Base-by-base conservation (phyloP, 2,329 filamentous ascomycete species). In the Paecilomyces sp. region DNA sequence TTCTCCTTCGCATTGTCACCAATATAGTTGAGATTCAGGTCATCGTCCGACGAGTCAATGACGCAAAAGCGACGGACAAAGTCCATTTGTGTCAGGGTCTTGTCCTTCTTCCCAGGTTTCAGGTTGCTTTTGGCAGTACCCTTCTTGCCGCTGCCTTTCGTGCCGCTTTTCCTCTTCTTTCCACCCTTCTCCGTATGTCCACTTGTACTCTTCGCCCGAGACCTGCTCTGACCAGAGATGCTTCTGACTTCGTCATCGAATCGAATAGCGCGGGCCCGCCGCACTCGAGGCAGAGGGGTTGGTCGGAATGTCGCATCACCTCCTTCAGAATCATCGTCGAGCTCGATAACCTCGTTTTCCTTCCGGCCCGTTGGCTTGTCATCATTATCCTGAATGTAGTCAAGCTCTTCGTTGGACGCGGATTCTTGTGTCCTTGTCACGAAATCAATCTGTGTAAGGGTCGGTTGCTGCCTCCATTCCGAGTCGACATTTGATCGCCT, bases 41-140 rank as follows among this genome's bases (percentile, higher is more conserved):
- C 73, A 25, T 75, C 72, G 50, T 74, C 70, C 3, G 71, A 66
- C 47, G 57, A 55, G 2, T 71, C 68, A 54, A 74, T 68, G 24
- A 68, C 67, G 59, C 74, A 63, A 53, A 69, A 72, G 3, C 71
- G 71, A 34, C 68, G 68, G 34, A 77, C 74, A 63, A 74, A 77
- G 57, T 75, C 70, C 74, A 77, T 76, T 62, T 77, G 75, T 2
- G 75, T 77, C n/a, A 77, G 66, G 0, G 74, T 77, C 53, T 76
- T 75, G 57, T 75, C 66, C 18, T 65, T 63, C 54, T 70, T 65
- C 18, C 64, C 63, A 22, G n/a, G 6, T 50, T 64, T 61, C 28
- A 66, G 61, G 15, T 67, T 69, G 8, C 62, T 63, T 30, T 66
- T 64, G 6, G 60, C 61, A 55, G 70, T 69, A 12, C 65, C 65